Percentiles rank a stretch among this genome's conserved stretches.
Evolutionary conservation across 163 green algal genomes (phyloP).

Genomic region (Trebouxiophyceae sp.): DNA sequence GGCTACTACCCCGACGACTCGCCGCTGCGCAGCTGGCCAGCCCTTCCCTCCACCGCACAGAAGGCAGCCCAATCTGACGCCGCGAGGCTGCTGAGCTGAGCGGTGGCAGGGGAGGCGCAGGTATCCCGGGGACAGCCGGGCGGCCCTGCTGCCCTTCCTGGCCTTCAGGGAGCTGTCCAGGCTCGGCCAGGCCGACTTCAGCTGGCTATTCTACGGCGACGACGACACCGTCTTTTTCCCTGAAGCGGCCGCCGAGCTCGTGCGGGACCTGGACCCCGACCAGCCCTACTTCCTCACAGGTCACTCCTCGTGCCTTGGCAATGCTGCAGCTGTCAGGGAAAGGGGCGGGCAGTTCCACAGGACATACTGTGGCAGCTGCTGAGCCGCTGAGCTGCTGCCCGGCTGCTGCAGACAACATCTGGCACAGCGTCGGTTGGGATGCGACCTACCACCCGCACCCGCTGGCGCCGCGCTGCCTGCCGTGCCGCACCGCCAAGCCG

Average conservation of each 20-base stretch:
- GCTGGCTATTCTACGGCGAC: slow-evolving; percentile 14
- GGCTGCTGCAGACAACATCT: slow-evolving; percentile 19
- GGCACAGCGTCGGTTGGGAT: slow-evolving; percentile 5
- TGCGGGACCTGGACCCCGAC: slow-evolving; percentile 3
- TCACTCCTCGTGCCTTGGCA: too few species aligned
- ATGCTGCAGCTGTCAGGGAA: too few species aligned
- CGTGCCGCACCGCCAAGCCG: slow-evolving; percentile 14
- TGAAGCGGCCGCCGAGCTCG: slow-evolving; percentile 1
- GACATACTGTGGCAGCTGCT: too few species aligned
- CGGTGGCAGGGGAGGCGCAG: too few species aligned
- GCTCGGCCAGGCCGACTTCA: slow-evolving; percentile 8
- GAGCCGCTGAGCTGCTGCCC: too few species aligned
- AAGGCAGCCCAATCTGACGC: too few species aligned
- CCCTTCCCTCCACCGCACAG: not conserved
- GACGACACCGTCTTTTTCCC: slow-evolving; percentile 15
- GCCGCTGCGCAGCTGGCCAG: slow-evolving; percentile 2
- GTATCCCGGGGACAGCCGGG: slow-evolving; percentile 1
- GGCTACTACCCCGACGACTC: slow-evolving; percentile 10
- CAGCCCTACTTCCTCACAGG: slow-evolving; percentile 13
- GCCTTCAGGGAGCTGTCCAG: slow-evolving; percentile 9
- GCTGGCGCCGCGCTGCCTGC: slow-evolving; percentile 11
- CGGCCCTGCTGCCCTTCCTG: slow-evolving; percentile 5
- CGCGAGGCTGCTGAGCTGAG: too few species aligned
- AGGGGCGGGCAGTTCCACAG: too few species aligned
- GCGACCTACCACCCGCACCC: slow-evolving; percentile 10